Base-by-base conservation (phyloP, 495 filamentous ascomycete genomes). In the Aspergillus biplanus region DNA sequence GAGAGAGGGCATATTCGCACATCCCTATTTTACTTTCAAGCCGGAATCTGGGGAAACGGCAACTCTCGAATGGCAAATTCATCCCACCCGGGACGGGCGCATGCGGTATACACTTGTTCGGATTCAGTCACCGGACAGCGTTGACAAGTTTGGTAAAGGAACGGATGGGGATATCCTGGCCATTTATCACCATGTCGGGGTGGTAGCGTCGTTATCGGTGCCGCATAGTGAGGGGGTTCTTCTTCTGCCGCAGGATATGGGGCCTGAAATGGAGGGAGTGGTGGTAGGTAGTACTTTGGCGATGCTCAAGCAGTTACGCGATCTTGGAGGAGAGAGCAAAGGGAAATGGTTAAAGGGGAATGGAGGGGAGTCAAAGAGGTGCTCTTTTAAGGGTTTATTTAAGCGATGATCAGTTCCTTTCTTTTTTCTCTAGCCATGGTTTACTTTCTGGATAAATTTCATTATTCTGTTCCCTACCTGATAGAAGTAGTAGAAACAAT, bases 61-160 rank as follows among this genome's bases (percentile, higher is more conserved):
- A 7, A 57, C 13, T n/a, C 47, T 50, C 7, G n/a, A 57, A 27
- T 63, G 61, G 61, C 53, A 63, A 33, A 63, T 63, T 33, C 61
- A 63, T 32, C 61, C 61, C 2, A 37, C 52, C 0, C 15, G 58
- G 32, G 35, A 52, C 16, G 53, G 53, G 16, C 61, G 27, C 6
- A 7, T 63, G 44, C 53, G 53, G n/a, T 63, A 63, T 52, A 63
- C 61, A 15, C 53, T 63, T 5, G 42, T 57, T 1, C 42, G 44
- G 6, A n/a, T 13, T 7, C 4, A 0, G 0, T 44, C 39, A 11
- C 8, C 33, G 27, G 3, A n/a, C 1, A 4, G 9, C 4, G 7
- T 3, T 15, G 13, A 4, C 7, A 1, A 50, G 2, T 15, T 4
- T 16, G 21, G 21, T 27, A 27, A 27, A 27, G 21, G 21, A 27